A percentile compares a stretch with the other conserved stretches of the same genome.
phyloP scores from a whole-genome alignment of 352 stramenopile genomes.

The Peronospora farinosa region DNA sequence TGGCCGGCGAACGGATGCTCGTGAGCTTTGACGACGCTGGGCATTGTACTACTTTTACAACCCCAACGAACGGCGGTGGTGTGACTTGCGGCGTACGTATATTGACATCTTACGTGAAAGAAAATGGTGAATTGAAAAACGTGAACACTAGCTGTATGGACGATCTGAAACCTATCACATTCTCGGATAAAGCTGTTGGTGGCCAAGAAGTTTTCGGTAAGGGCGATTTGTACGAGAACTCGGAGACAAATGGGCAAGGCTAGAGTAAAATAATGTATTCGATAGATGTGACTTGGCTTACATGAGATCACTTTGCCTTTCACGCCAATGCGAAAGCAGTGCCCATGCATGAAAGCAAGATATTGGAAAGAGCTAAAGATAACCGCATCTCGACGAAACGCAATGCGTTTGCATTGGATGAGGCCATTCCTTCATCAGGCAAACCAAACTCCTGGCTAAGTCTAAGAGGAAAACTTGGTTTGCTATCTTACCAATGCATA shows the following conservation, averaged over 20 bases:
- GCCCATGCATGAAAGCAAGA: too few species aligned
- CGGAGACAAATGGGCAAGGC: conserved; percentile 14
- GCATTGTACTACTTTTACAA: conserved; percentile 79
- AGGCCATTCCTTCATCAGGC: too few species aligned
- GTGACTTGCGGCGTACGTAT: conserved; percentile 61
- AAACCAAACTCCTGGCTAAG: neutral
- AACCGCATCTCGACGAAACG: too few species aligned
- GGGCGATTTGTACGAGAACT: conserved; percentile 33
- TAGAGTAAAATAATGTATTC: conserved; percentile 8
- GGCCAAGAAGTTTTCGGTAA: conserved; percentile 38
- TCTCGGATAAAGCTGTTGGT: conserved; percentile 27
- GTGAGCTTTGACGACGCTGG: conserved; percentile 63
- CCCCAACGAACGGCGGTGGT: conserved; percentile 35
- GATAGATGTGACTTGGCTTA: conserved; percentile 10
- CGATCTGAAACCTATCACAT: conserved; percentile 46
- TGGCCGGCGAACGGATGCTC: conserved; percentile 50
- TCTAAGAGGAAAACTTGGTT: neutral
- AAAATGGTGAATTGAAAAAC: conserved; percentile 42
- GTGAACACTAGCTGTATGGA: conserved; percentile 68
- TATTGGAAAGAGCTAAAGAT: too few species aligned
- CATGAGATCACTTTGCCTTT: neutral
- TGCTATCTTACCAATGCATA: neutral
- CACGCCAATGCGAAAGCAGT: neutral
- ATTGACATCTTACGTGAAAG: conserved; percentile 57
- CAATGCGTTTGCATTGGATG: too few species aligned